Base-by-base conservation (phyloP, 139 green algal species). In the Chlorella sp. region DNA sequence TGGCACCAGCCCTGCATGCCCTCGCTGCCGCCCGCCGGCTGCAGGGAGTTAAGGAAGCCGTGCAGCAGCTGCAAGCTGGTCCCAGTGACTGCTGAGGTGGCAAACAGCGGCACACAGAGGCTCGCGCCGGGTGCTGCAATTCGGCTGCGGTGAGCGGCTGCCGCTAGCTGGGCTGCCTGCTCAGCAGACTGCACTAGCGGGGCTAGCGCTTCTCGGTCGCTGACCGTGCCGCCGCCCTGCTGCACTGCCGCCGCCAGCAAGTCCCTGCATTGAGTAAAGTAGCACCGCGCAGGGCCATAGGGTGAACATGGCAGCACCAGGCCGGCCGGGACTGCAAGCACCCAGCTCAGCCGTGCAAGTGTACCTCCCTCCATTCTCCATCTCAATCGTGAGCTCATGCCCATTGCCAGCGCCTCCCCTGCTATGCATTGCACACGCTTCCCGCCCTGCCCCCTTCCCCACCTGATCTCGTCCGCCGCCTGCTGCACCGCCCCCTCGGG, bases 21-120 rank as follows among this genome's bases (percentile, higher is more conserved):
- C 44, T 40, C 41, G 30, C 38, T 6, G 41, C 70, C 32, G 36
- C 51, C 32, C 43, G 77, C 60, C 48, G 91, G 90, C 67, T 89
- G 81, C 76, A 96, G 89, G 0, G 80, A 64, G 17, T 68, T 62
- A 19, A 98, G 89, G 79, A 97, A 96, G 20, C 87, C 82, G 80
- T 98, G 95, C 84, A 98, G 87, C 51, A 92, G 54, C 5, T 88
- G 48, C 54, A 97, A 68, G 38, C 93, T 93, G 2, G 65, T 26
- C 44, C 94, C 94, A 0, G 90, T 93, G 3, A 96, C 90, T 8
- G 85, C 83, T 1, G 93, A 96, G 19, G 93, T 84, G 9, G 76
- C 41, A 76, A 97, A 94, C 43, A 97, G 87, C 40, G 94, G 93
- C 41, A 95, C 88, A 14, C 73, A 44, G 56, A 87, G 46, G 38